Base-by-base conservation (phyloP, 176 grass and related monocot species). In the Panicum miliaceum region DNA sequence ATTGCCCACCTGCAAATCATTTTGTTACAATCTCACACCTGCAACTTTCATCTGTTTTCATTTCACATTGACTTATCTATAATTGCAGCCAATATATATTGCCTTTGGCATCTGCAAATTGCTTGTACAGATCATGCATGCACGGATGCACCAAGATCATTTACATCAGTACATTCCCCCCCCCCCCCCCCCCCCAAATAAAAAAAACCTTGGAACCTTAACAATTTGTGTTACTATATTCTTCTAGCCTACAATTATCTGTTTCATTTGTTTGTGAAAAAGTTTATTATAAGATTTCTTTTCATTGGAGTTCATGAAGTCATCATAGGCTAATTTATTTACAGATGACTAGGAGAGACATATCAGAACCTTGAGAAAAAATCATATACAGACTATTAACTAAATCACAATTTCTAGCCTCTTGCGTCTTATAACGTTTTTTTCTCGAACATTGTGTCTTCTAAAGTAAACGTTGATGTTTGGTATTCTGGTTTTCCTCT, bases 141-240 rank as follows among this genome's bases (percentile, higher is more conserved):
- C 62, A 82, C 27, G 42, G 19, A 60, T 70, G 63, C 62, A 82
- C 27, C 3, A 76, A 56, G 50, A 71, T 81, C 15, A 80, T 71
- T 69, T 25, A 7, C 59, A 18, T 66, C 50, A 48, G 34, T 70
- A 81, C 34, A 47, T 81, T 68, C 71, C 34, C 16, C 19, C 13
- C 38, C 41, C n/a, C n/a, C n/a, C n/a, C n/a, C n/a, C n/a, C n/a
- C n/a, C n/a, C n/a, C n/a, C n/a, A n/a, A n/a, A n/a, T n/a, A n/a
- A n/a, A 70, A 79, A 79, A 78, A 51, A 68, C 59, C 37, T 70
- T 59, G 60, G 26, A 68, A 69, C 52, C 48, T 22, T 34, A 22
- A 61, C 50, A 22, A 62, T 16, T 7, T 19, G 35, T 15, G 12
- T 74, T 50, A 59, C 3, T 27, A 54, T 72, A 32, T 58, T 68